Percentiles rank a stretch among this genome's conserved stretches.
phyloP scores from a whole-genome alignment of 495 filamentous ascomycete genomes.

The Hapsidospora chrysogenum region DNA sequence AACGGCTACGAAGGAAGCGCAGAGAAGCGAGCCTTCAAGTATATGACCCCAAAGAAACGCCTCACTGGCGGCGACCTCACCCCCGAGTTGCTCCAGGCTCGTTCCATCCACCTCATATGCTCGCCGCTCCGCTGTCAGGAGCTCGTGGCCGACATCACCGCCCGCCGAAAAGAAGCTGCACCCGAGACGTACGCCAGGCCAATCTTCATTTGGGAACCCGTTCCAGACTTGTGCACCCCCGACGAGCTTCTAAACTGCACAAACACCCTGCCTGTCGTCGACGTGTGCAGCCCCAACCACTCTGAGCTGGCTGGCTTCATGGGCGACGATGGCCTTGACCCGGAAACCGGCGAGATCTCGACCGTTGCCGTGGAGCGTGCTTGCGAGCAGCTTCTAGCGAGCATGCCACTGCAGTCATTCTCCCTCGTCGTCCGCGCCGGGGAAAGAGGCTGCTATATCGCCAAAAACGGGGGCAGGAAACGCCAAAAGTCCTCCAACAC shows the following conservation, averaged over 20 bases:
- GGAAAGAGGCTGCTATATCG: conserved; percentile 32
- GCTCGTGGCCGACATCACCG: conserved; percentile 31
- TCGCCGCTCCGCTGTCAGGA: conserved; percentile 59
- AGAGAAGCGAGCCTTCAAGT: conserved; percentile 55
- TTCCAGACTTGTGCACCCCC: conserved; percentile 72
- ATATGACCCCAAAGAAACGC: conserved; percentile 71
- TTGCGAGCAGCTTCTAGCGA: conserved; percentile 33
- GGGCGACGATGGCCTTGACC: conserved; percentile 31
- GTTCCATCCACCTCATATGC: conserved; percentile 79
- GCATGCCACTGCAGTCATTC: conserved; percentile 36
- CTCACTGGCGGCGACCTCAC: conserved; percentile 33
- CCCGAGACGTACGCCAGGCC: conserved; percentile 26
- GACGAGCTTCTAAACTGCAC: conserved; percentile 57
- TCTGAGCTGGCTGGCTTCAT: conserved; percentile 71
- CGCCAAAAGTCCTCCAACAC: conserved; percentile 6
- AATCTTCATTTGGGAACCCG: conserved; percentile 86
- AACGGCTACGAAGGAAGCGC: conserved; percentile 55
- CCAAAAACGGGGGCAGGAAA: conserved; percentile 32
- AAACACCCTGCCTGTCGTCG: conserved; percentile 52
- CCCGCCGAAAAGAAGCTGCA: conserved; percentile 4
- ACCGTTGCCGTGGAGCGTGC: conserved; percentile 28
- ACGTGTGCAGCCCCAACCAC: conserved; percentile 82
- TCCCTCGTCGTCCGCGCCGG: conserved; percentile 35
- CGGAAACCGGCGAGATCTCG: conserved; percentile 33
- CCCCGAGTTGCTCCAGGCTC: conserved; percentile 42